A percentile compares a stretch with the other conserved stretches of the same genome.
Conservation (phyloP, 176 grass and related monocot species). For the Alloteropsis semialata region DNA sequence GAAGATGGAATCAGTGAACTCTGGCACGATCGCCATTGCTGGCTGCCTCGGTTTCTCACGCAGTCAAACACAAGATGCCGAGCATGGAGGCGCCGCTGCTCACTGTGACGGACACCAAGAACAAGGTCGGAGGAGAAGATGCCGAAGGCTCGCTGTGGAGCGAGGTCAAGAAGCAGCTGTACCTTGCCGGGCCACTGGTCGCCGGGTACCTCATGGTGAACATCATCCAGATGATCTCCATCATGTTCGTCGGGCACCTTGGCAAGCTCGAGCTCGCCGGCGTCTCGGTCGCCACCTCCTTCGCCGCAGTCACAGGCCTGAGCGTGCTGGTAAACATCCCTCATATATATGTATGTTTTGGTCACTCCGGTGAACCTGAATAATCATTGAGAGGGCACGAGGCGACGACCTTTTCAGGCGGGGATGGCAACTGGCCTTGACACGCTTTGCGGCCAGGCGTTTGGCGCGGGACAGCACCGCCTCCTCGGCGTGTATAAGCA, state of each 20-base stretch:
- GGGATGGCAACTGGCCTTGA: constrained; percentile 1
- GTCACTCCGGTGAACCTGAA: no score
- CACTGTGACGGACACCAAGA: neutral
- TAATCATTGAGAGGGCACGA: no score
- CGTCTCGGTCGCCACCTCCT: constrained; percentile 3
- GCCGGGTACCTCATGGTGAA: neutral
- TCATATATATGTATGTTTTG: no score
- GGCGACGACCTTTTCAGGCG: neutral
- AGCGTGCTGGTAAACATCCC: neutral
- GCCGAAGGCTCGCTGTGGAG: neutral
- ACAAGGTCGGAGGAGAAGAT: neutral
- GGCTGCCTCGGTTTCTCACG: no score
- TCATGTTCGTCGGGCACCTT: constrained; percentile 22
- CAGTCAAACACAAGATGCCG: neutral
- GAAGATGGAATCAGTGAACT: no score
- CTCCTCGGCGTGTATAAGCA: constrained; percentile 47
- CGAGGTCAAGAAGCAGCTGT: constrained; percentile 6
- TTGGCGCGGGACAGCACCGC: constrained; percentile 32
- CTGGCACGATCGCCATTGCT: no score
- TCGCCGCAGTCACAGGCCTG: constrained; percentile 7
- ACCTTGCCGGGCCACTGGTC: neutral
- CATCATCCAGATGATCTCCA: neutral
- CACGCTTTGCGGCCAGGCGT: constrained; percentile 48
- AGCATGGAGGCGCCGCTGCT: neutral
- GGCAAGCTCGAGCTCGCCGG: neutral